A percentile compares a stretch with the other conserved stretches of the same genome.
Evolutionary conservation across 2,329 filamentous ascomycete species (phyloP).

Genomic region (Anthostomella pinea): DNA sequence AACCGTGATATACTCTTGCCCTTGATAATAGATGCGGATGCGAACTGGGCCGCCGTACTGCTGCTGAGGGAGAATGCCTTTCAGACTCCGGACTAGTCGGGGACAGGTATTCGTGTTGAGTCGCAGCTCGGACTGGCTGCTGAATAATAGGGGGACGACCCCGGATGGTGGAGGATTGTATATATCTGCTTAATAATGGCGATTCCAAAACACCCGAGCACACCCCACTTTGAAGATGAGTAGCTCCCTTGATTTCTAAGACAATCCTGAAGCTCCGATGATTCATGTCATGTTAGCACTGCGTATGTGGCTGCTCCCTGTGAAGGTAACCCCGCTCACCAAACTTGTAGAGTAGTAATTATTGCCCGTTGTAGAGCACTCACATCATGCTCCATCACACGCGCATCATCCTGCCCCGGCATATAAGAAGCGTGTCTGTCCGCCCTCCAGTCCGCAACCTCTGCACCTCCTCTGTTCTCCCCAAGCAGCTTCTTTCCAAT

Average conservation of each 20-base stretch:
- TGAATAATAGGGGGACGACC: too few species aligned
- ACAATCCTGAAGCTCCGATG: neutral
- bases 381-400: constrained; percentile 16
- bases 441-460: constrained; percentile 8
- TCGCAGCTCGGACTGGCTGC: too few species aligned
- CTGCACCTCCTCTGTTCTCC: constrained; percentile 1
- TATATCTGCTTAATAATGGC: neutral
- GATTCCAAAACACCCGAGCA: too few species aligned
- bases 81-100: too few species aligned
- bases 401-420: constrained; percentile 10
- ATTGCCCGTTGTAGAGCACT: constrained; percentile 1
- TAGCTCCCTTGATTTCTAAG: constrained; percentile 1
- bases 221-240: too few species aligned
- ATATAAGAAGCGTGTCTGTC: constrained; percentile 22
- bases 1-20: too few species aligned
- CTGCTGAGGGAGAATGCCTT: too few species aligned
- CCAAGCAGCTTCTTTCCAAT: neutral
- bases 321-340: constrained; percentile 1
- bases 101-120: too few species aligned
- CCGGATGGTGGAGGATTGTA: too few species aligned
- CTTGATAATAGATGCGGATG: too few species aligned
- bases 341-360: constrained; percentile 3
- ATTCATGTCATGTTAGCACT: neutral
- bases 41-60: too few species aligned
- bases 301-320: too few species aligned